Evolutionary conservation across 2,329 filamentous ascomycete species (phyloP).

Genomic region (Monilinia laxa): DNA sequence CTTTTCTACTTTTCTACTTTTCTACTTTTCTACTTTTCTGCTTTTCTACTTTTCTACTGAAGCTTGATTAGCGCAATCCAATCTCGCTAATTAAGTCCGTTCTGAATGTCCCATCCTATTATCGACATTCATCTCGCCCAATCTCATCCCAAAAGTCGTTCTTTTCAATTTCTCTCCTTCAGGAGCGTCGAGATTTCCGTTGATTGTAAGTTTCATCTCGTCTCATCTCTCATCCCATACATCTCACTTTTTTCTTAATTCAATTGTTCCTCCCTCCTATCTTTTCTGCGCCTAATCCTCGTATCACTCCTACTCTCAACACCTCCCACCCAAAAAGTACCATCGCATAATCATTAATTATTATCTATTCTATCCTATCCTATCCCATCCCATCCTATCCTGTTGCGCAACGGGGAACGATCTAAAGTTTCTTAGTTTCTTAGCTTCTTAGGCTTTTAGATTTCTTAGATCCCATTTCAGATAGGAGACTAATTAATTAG

Average conservation of each 20-base stretch:
- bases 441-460: background rate
- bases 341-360: background rate
- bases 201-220: slow-evolving; percentile 20
- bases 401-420: slow-evolving; percentile 16
- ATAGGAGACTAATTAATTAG: slow-evolving; percentile 21
- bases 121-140: slow-evolving; percentile 20
- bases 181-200: slow-evolving; percentile 22
- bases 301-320: background rate
- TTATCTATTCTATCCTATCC: background rate
- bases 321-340: background rate
- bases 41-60: background rate
- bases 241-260: background rate
- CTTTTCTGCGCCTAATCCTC: slow-evolving; percentile 5
- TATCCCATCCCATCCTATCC: background rate
- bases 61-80: slow-evolving; percentile 22
- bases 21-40: background rate
- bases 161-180: slow-evolving; percentile 22
- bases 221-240: background rate
- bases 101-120: slow-evolving; percentile 22
- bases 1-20: background rate
- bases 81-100: slow-evolving; percentile 24
- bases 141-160: slow-evolving; percentile 20
- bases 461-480: slow-evolving; percentile 5
- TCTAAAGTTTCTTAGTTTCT: slow-evolving; percentile 1
- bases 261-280: background rate